Evolutionary conservation across 2,329 filamentous ascomycete genomes (phyloP), one percentile per base, ranked within the genome.

Genomic region (Fusarium napiforme): DNA sequence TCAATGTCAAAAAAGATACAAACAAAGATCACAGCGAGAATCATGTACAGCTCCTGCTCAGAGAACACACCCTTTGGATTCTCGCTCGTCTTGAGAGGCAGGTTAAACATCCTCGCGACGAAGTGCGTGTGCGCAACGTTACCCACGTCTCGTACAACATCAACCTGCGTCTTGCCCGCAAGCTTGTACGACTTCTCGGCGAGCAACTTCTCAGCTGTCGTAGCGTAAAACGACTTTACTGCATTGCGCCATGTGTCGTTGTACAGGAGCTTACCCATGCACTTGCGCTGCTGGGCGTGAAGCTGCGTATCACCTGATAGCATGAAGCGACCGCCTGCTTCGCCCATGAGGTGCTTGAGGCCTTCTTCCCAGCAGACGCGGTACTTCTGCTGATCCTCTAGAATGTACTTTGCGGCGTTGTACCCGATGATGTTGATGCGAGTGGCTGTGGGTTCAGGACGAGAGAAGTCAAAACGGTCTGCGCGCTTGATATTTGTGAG

Each of bases 111-210:
- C 9, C 87, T 86, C 5, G 91, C 84, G 1, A 88, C 89, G 45
- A 93, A 93, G 74, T 89, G 85, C 7, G 91, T 88, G 10, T 92
- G 91, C 0, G 86, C 87, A 32, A 93, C 82, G 77, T 94, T 94
- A 32, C 89, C 91, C 2, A 94, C 87, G 62, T 93, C 91, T 30
- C 91, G 88, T 15, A 93, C 84, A 8, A 95, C 85, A 75, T 96
- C 93, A 45, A 94, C 87, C 78, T 93, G 91, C 8, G 85, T 87
- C 61, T 75, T 78, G 2, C 80, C 83, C 34, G 76, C 82, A 4
- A 95, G 86, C 64, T 86, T 87, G 80, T 90, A 93, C 47, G 88
- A 89, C 79, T 93, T 93, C 34, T 90, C 86, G 1, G 83, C 79
- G 26, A 97, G 84, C 6, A 96, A 85, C 34, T 87, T 83, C 57